Conservation (phyloP, 192 early-diverging fungal species). For the Umbelopsis isabellina region DNA sequence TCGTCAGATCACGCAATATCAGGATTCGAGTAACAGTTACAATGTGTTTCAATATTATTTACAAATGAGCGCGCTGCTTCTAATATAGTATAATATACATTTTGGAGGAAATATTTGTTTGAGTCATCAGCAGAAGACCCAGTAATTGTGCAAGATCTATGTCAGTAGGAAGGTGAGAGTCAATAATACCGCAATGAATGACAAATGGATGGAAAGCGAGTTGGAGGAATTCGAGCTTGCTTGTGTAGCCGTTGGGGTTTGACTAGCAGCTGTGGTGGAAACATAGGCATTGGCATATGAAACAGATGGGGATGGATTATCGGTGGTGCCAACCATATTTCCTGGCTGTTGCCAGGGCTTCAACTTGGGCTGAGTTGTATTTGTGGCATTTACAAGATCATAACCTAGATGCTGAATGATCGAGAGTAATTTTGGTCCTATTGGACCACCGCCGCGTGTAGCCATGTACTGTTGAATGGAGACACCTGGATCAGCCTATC, state of each 20-base stretch:
- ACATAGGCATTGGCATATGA: background rate
- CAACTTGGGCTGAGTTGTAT: background rate
- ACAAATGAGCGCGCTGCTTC: slow-evolving; percentile 9
- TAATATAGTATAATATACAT: background rate
- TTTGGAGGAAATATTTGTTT: background rate
- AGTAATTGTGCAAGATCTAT: background rate
- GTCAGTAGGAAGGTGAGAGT: background rate
- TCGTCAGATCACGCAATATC: too few species aligned
- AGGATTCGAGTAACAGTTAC: background rate
- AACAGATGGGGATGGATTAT: slow-evolving; percentile 7
- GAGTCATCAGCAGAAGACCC: background rate
- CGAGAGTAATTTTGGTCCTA: slow-evolving; percentile 37
- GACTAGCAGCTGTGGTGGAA: background rate
- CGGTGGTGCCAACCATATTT: slow-evolving; percentile 18
- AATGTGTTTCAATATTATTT: slow-evolving; percentile 1
- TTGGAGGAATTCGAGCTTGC: background rate
- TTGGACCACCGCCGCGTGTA: slow-evolving; percentile 27
- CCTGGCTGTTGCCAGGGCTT: background rate
- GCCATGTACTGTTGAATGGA: slow-evolving; percentile 24
- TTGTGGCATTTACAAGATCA: slow-evolving; percentile 4
- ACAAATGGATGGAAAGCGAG: background rate
- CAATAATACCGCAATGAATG: background rate
- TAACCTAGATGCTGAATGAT: slow-evolving; percentile 40
- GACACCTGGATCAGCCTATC: slow-evolving; percentile 37
- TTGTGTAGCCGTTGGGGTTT: background rate